Percentiles rank a stretch among this genome's conserved stretches.
phyloP scores from a whole-genome alignment of 1,139 yeast genomes.

The Geotrichum klebahnii region DNA sequence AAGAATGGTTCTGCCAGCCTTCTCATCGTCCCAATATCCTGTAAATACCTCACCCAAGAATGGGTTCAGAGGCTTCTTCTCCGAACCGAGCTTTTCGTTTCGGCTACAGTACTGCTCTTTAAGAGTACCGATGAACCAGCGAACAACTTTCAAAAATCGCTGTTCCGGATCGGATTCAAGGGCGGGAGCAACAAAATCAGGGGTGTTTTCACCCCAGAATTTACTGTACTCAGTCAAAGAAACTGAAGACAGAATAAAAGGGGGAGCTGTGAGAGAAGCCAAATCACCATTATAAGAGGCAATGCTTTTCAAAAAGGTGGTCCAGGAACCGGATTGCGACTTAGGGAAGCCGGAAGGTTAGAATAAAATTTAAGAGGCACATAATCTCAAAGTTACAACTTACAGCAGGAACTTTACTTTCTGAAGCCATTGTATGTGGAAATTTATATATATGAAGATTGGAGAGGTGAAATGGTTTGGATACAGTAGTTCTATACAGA shows the following conservation, averaged over 20 bases:
- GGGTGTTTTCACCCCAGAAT: constrained; percentile 79
- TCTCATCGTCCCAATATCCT: constrained; percentile 62
- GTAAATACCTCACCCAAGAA: constrained; percentile 89
- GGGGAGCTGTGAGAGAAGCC: constrained; percentile 93
- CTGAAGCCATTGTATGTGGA: constrained; percentile 18
- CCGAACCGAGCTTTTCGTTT: constrained; percentile 84
- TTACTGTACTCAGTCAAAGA: constrained; percentile 88
- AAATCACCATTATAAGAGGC: constrained; percentile 93
- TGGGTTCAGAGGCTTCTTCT: constrained; percentile 93
- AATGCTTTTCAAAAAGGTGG: constrained; percentile 77
- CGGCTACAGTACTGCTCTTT: constrained; percentile 92
- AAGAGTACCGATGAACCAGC: constrained; percentile 87
- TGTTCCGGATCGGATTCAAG: constrained; percentile 45
- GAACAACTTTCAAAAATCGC: constrained; percentile 76
- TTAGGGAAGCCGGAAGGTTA: constrained; percentile 1
- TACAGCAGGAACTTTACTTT: constrained; percentile 27
- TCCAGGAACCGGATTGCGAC: constrained; percentile 30
- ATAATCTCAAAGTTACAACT: constrained; percentile 7
- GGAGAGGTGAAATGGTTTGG: neutral
- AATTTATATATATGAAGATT: neutral
- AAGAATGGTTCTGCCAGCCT: constrained; percentile 54
- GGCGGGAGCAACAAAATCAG: constrained; percentile 68
- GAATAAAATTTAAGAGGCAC: neutral
- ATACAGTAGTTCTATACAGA: neutral
- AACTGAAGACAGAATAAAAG: constrained; percentile 89